These are phyloP conservation scores for Aspergillus diversus DNA, from an alignment of 495 filamentous ascomycete species.

Conservation along the genomic window DNA sequence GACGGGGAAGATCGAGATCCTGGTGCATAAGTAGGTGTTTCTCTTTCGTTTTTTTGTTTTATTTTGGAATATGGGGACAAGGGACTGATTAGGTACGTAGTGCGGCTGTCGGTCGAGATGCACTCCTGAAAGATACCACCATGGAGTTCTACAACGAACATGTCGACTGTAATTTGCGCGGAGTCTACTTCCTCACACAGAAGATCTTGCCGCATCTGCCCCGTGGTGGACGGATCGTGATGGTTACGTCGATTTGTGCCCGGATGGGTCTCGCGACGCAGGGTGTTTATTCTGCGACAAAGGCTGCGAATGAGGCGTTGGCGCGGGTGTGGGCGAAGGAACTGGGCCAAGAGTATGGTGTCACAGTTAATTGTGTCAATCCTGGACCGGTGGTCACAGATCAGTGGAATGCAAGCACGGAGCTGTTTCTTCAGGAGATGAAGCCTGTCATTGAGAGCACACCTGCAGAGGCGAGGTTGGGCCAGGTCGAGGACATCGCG, in stretches of 20 bases:
- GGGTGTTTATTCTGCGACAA: slow-evolving; percentile 18
- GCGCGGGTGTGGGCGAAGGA: slow-evolving; percentile 32
- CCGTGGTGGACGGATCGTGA: slow-evolving; percentile 10
- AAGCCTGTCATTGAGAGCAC: slow-evolving; percentile 4
- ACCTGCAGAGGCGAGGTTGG: slow-evolving; percentile 20
- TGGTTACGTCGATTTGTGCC: slow-evolving; percentile 13
- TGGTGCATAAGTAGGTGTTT: slow-evolving; percentile 74
- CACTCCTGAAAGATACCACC: slow-evolving; percentile 47
- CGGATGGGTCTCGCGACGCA: slow-evolving; percentile 18
- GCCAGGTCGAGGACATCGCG: slow-evolving; percentile 23
- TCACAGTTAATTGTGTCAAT: slow-evolving; percentile 33
- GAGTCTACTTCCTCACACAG: slow-evolving; percentile 30
- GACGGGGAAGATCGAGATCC: slow-evolving; percentile 63
- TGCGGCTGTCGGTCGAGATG: slow-evolving; percentile 45
- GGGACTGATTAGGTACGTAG: slow-evolving; percentile 39
- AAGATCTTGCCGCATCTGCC: slow-evolving; percentile 18
- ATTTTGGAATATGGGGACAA: neutral
- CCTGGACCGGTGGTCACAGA: slow-evolving; percentile 32
- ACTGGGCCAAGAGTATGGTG: slow-evolving; percentile 23
- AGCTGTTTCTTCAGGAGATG: neutral
- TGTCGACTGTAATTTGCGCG: slow-evolving; percentile 25
- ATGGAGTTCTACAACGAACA: slow-evolving; percentile 28
- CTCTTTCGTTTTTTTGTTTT: neutral
- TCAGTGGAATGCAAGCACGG: slow-evolving; percentile 2
- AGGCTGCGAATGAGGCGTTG: slow-evolving; percentile 29